Base-by-base conservation (phyloP, 2,329 filamentous ascomycete species). In the Phaeosphaeria sp. region DNA sequence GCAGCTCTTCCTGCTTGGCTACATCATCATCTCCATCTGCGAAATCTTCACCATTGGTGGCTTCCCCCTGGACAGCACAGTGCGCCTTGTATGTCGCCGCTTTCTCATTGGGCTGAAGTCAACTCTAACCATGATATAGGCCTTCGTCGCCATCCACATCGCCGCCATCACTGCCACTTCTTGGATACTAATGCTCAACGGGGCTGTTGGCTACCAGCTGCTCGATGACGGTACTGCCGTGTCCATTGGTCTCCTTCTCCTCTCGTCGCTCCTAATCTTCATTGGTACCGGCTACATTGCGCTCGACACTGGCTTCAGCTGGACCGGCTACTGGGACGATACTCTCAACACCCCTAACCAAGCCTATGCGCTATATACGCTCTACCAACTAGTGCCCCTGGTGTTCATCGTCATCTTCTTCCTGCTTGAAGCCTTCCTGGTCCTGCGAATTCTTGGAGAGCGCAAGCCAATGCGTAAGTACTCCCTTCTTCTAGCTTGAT, bases 1-100 rank as follows among this genome's bases (percentile, higher is more conserved):
- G 87, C 95, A 99, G 83, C 72, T 97, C 33, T 98, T 99, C 80
- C 86, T 99, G 50, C 62, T 91, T 43, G 89, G 90, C 50, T 99
- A 92, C 77, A 90, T 96, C 56, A 79, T 98, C 57, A 88, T 98
- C 60, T 88, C 91, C 69, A 91, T 99, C 71, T 97, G 93, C 79
- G 95, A 98, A 77, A 97, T 99, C 72, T 97, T 99, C 80, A 93
- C 93, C 0, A 88, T 98, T 36, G 95, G 95, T 66, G 91, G 89
- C 27, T 94, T 99, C 70, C 93, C 94, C 2, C 80, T 97, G 20
- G 81, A 86, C 65, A 80, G 83, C 52, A 86, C 80, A 50, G 90
- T 91, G 57, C 88, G 93, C 75, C 84, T 91, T 69, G 92, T 90
- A 84, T 64, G 89, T 82, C 18, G 11, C 23, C 3, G n/a, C 41